phyloP scores from a whole-genome alignment of 345 rosid species.

The Populus euphratica region DNA sequence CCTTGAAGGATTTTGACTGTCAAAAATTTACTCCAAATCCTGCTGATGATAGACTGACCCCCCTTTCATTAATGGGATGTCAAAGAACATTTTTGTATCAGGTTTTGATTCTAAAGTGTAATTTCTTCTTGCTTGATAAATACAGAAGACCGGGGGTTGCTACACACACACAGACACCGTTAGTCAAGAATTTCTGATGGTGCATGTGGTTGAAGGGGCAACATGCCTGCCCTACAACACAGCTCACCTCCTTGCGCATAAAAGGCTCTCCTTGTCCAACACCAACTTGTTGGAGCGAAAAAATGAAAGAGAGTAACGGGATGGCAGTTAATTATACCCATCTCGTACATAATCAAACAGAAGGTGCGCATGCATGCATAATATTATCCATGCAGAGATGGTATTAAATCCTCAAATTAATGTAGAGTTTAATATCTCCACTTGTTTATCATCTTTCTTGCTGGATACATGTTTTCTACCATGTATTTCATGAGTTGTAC shows the following conservation, averaged over 20 bases:
- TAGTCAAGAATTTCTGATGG: not conserved
- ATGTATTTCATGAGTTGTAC: not conserved
- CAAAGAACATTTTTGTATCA: not conserved
- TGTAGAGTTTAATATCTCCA: not conserved
- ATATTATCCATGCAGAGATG: not conserved
- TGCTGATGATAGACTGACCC: no score
- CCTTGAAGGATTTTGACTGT: not conserved
- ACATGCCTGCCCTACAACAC: slow-evolving; percentile 21
- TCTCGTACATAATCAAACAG: not conserved
- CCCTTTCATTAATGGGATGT: no score
- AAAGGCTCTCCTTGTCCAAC: slow-evolving; percentile 16
- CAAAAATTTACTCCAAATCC: no score
- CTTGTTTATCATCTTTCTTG: not conserved
- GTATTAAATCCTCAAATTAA: not conserved
- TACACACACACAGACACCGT: not conserved
- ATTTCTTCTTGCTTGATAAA: no score
- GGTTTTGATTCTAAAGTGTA: not conserved
- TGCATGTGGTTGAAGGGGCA: not conserved
- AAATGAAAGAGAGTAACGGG: not conserved
- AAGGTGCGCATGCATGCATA: not conserved
- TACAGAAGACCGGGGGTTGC: not conserved
- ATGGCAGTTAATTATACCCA: not conserved
- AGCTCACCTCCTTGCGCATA: slow-evolving; percentile 24
- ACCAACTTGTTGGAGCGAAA: not conserved
- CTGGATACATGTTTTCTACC: not conserved